Evolutionary conservation across 805 yeast genomes (phyloP).

Genomic region (Saturnispora besseyi): DNA sequence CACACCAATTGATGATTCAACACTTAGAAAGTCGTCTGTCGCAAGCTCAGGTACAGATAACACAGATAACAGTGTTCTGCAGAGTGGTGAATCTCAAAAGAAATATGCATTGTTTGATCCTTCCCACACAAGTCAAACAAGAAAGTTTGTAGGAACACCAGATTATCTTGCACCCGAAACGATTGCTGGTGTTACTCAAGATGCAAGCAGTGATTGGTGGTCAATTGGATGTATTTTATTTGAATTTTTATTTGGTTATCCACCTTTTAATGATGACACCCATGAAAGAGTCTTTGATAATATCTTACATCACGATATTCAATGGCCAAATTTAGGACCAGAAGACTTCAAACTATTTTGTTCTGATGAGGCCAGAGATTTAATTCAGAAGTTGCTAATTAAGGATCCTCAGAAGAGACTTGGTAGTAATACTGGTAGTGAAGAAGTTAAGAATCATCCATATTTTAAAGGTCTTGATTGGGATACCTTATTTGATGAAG

Average conservation of each 20-base stretch:
- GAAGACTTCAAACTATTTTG: conserved; percentile 47
- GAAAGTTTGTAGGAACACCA: conserved; percentile 90
- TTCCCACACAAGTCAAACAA: conserved; percentile 33
- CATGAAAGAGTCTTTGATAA: conserved; percentile 79
- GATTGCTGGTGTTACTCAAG: conserved; percentile 74
- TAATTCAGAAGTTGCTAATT: conserved; percentile 53
- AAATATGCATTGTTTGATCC: conserved; percentile 69
- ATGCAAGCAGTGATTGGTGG: conserved; percentile 96
- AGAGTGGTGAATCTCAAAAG: conserved; percentile 24
- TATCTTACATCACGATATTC: conserved; percentile 61
- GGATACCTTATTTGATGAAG: conserved; percentile 59
- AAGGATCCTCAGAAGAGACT: conserved; percentile 59
- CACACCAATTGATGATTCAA: background rate
- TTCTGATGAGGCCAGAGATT: conserved; percentile 61
- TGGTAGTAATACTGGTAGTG: conserved; percentile 62
- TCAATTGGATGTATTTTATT: conserved; percentile 91
- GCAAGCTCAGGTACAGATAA: conserved; percentile 5
- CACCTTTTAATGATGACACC: conserved; percentile 83
- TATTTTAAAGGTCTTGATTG: conserved; percentile 70
- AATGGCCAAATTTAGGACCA: conserved; percentile 69
- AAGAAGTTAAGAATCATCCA: conserved; percentile 71
- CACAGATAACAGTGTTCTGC: background rate
- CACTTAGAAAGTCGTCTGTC: conserved; percentile 24
- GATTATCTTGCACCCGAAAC: conserved; percentile 97
- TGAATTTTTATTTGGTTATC: conserved; percentile 86